Evolutionary conservation across 768 basidiomycete genomes (phyloP).

Genomic region (Chlorophyllum brunneum): DNA sequence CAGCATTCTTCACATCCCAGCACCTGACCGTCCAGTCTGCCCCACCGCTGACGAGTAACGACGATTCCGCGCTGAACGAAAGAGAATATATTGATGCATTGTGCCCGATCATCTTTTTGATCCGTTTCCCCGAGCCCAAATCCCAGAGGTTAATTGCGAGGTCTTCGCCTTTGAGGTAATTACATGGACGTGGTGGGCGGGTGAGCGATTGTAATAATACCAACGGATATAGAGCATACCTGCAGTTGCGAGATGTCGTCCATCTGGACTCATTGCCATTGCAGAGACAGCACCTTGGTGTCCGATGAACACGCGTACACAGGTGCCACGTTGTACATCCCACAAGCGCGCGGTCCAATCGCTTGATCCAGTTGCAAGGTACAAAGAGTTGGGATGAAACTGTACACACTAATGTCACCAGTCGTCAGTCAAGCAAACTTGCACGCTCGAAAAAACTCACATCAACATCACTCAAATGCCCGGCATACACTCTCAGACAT

Average conservation of each 20-base stretch:
- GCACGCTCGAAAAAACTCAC: constrained; percentile 46
- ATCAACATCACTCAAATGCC: constrained; percentile 95
- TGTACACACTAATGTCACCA: constrained; percentile 67
- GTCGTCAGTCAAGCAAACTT: constrained; percentile 2
- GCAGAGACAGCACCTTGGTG: constrained; percentile 88
- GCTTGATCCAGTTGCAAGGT: constrained; percentile 94
- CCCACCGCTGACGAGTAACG: constrained; percentile 84
- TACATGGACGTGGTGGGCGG: too few species aligned
- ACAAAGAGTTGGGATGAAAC: constrained; percentile 97
- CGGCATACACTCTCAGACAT: constrained; percentile 88
- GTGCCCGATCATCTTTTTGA: constrained; percentile 97
- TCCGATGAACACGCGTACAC: constrained; percentile 92
- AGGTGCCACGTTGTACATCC: constrained; percentile 96
- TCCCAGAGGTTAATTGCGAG: constrained; percentile 96
- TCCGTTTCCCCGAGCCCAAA: constrained; percentile 85
- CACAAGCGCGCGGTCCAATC: constrained; percentile 95
- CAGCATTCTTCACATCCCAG: constrained; percentile 89
- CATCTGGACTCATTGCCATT: constrained; percentile 90
- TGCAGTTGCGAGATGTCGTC: constrained; percentile 88
- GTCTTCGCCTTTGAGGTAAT: constrained; percentile 63
- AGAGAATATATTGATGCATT: constrained; percentile 85
- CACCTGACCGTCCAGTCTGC: constrained; percentile 97
- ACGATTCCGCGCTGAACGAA: constrained; percentile 89
- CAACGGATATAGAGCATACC: constrained; percentile 35
- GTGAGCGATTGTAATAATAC: neutral